These are phyloP conservation scores for Chytridium lagenaria DNA, from an alignment of 371 early-diverging fungal genomes.

Conservation along the genomic window DNA sequence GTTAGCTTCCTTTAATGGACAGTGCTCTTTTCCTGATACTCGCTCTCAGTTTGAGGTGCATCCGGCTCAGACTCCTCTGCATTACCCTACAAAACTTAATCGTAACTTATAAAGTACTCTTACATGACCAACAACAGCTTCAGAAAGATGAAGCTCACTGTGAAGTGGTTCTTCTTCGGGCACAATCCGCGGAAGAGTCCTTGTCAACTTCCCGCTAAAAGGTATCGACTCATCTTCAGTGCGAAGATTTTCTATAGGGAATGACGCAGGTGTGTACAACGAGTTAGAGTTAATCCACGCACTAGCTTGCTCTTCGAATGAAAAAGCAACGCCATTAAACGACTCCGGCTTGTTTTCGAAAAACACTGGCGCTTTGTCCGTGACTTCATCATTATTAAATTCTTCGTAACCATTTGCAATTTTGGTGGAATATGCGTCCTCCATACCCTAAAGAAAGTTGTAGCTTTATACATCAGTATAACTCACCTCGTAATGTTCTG, in stretches of 20 bases:
- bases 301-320: background rate
- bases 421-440: too few relatives aligned
- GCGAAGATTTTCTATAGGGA: background rate
- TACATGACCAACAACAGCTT: too few relatives aligned
- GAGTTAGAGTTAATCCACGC: background rate
- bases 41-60: too few relatives aligned
- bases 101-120: too few relatives aligned
- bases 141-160: too few relatives aligned
- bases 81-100: too few relatives aligned
- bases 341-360: background rate
- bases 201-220: background rate
- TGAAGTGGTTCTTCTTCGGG: slow-evolving; percentile 7
- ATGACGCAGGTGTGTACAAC: background rate
- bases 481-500: background rate
- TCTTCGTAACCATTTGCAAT: background rate
- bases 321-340: background rate
- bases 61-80: too few relatives aligned
- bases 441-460: too few relatives aligned
- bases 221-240: background rate
- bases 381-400: background rate
- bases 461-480: too few relatives aligned
- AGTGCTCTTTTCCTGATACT: too few relatives aligned
- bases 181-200: background rate
- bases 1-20: too few relatives aligned
- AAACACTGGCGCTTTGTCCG: background rate